Evolutionary conservation across 2,329 filamentous ascomycete species (phyloP), one percentile per base, ranked within the genome.

Genomic region (Alternaria sp.): DNA sequence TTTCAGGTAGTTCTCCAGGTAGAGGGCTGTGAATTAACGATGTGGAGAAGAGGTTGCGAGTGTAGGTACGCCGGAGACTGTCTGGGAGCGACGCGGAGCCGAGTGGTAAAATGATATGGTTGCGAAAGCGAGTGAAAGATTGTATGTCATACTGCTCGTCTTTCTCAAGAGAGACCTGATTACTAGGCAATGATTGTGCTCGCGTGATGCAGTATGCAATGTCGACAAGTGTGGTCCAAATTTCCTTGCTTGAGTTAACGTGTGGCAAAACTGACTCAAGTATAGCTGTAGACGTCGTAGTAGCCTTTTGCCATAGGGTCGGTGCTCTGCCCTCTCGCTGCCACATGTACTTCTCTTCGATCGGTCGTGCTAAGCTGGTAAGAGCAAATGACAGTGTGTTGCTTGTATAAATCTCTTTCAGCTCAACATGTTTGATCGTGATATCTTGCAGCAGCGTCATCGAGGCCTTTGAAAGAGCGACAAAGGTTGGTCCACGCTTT

Each of bases 101-200:
- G 0, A 98, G 83, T 2, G 85, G 80, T 0, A 92, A 89, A 4
- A 92, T 89, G 39, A 96, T 88, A 33, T 97, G 82, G 9, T 85
- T 82, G 37, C 88, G 85, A 0, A 98, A 80, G 48, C 84, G 83
- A 29, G 79, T 80, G 73, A 97, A 96, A 0, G 90, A 88, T 1
- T 80, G 71, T 17, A 96, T 90, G 73, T 99, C 95, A 69, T 96
- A 96, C 1, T 82, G 77, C 77, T 98, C 89, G 70, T 99, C 94
- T 11, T 70, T 65, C n/a, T 72, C 68, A 4, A 80, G 53, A 4
- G 68, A 66, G 5, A 59, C 13, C 9, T 59, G 83, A 66, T 60
- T 63, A 39, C 54, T 70, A 72, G 26, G 80, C 71, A 33, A 83
- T 6, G 75, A 65, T 14, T 76, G 72, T 28, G 78, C 78, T 14